phyloP scores from a whole-genome alignment of 2,329 filamentous ascomycete species.

The Talaromyces marneffei region DNA sequence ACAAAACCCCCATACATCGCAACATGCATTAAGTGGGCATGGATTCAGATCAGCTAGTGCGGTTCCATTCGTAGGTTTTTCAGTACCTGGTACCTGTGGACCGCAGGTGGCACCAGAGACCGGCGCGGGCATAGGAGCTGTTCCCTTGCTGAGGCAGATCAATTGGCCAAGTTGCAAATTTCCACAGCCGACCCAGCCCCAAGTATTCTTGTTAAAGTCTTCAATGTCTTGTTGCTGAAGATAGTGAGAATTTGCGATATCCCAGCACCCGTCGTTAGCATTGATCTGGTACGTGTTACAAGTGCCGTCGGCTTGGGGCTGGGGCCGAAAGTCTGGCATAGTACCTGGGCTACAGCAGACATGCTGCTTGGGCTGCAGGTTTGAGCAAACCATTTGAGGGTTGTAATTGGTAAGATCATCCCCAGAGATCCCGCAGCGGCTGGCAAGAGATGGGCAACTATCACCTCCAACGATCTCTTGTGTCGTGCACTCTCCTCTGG shows the following conservation, averaged over 20 bases:
- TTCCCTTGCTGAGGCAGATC: constrained; percentile 37
- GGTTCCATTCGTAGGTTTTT: constrained; percentile 28
- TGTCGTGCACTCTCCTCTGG: background rate
- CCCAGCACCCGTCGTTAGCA: constrained; percentile 29
- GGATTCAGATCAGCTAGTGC: constrained; percentile 39
- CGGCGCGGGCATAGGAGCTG: constrained; percentile 33
- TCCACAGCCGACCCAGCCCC: constrained; percentile 38
- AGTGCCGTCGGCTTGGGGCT: constrained; percentile 29
- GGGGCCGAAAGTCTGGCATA: background rate
- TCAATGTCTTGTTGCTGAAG: constrained; percentile 37
- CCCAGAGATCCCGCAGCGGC: background rate
- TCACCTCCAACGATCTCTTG: background rate
- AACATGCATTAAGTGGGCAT: constrained; percentile 42
- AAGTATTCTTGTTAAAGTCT: constrained; percentile 36
- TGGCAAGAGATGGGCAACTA: background rate
- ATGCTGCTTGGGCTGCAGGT: background rate
- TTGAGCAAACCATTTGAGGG: background rate
- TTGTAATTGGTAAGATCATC: background rate
- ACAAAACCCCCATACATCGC: constrained; percentile 41
- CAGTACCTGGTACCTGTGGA: constrained; percentile 31
- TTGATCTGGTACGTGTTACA: constrained; percentile 34
- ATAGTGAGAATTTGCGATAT: constrained; percentile 23
- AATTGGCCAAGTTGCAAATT: constrained; percentile 22
- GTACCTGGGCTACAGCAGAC: background rate
- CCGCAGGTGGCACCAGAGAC: constrained; percentile 38